Base-by-base conservation (phyloP, 106 monocot genomes). In the Gastrodia elata region DNA sequence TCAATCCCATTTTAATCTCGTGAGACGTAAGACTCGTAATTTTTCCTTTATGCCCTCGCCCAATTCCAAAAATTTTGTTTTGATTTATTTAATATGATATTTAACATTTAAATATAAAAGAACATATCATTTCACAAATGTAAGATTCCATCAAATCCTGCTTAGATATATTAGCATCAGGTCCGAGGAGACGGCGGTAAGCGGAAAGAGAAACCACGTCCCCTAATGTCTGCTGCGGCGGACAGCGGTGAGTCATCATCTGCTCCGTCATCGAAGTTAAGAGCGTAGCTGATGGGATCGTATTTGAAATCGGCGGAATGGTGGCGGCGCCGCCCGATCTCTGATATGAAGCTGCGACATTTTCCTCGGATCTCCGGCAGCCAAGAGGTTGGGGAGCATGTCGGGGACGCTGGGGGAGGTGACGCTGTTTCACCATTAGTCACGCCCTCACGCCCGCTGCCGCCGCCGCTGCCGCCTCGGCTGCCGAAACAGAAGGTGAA, bases 191-290 rank as follows among this genome's bases (percentile, higher is more conserved):
- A 67, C 18, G 36, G 18, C 10, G 67, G 38, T 22, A 67, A 37
- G 15, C 67, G 18, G 18, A 37, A 33, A 11, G 18, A 14, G 37
- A 67, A 67, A 6, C 36, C 20, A 14, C 67, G 16, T 18, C n/a
- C 5, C 4, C 67, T 3, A 15, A 67, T 18, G 5, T 67, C 38
- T 5, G 5, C 67, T 14, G 67, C 35, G 8, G 65, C 32, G 18
- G 33, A 14, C 18, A 18, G 5, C 6, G 18, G 3, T 27, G 35
- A 65, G 26, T 65, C 55, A 1, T 11, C 56, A 37, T 34, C 39
- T 4, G 10, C 33, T 15, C 84, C 84, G 13, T 84, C 77, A 68
- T 84, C 84, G 64, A 84, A 84, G 30, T 81, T 81, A 68, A 77
- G 80, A 6, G 81, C 70, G 65, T 81, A 84, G 75, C 81, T 84